Percentiles rank a stretch among this genome's conserved stretches.
Conservation (phyloP, 768 basidiomycete genomes). For the Favolaschia claudopus region DNA sequence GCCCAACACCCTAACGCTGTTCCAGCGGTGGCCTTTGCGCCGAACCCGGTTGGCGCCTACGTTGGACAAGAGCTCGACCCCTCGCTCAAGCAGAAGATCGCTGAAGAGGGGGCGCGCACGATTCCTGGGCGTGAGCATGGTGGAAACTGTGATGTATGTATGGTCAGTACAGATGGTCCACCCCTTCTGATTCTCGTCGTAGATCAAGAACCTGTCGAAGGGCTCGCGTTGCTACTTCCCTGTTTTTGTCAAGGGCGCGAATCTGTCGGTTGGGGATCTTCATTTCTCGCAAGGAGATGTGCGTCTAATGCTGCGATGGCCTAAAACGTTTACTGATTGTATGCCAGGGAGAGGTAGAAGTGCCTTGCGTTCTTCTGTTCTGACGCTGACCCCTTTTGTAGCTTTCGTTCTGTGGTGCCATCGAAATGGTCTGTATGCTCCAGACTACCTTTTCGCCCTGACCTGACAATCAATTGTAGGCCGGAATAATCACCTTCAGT, state of each 20-base stretch:
- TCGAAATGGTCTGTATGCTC: conserved; percentile 64
- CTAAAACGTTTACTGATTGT: conserved; percentile 10
- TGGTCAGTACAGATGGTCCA: not conserved
- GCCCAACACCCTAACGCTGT: conserved; percentile 56
- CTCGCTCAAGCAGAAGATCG: conserved; percentile 60
- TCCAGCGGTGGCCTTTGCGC: conserved; percentile 73
- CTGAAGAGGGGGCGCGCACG: conserved; percentile 73
- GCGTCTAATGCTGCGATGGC: conserved; percentile 10
- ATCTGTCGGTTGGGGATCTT: conserved; percentile 79
- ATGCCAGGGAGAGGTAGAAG: conserved; percentile 61
- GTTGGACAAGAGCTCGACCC: conserved; percentile 69
- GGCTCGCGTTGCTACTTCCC: conserved; percentile 81
- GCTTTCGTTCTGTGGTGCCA: conserved; percentile 80
- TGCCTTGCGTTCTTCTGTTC: not conserved
- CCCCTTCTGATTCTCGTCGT: conserved; percentile 1
- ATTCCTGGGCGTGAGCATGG: conserved; percentile 83
- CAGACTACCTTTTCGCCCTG: not conserved
- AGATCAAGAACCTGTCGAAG: conserved; percentile 83
- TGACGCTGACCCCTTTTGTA: conserved; percentile 32
- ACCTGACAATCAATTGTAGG: conserved; percentile 39
- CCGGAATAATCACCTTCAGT: conserved; percentile 76
- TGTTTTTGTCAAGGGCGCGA: conserved; percentile 78
- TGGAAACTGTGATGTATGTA: conserved; percentile 74
- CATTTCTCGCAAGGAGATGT: conserved; percentile 85
- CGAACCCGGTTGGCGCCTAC: conserved; percentile 65